A percentile compares a stretch with the other conserved stretches of the same genome.
These are phyloP conservation scores for Lipomyces chichibuensis DNA, from an alignment of 805 yeast species.

Conservation along the genomic window DNA sequence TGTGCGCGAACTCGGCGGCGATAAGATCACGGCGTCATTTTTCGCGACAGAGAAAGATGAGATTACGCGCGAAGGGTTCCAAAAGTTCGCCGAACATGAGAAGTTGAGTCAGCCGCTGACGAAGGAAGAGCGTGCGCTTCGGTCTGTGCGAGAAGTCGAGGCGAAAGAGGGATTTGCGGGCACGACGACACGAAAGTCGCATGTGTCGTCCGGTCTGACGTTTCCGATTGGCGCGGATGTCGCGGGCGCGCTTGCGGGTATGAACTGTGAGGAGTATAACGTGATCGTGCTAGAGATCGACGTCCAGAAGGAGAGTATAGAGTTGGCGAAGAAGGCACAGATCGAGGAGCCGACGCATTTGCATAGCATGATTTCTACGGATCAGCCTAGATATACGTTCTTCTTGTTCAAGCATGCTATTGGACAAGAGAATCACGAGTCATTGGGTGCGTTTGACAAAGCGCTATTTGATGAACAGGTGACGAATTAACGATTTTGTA, in stretches of 20 bases:
- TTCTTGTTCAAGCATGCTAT: slow-evolving; percentile 42
- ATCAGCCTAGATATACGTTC: slow-evolving; percentile 63
- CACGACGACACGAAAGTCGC: slow-evolving; percentile 27
- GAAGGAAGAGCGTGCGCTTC: slow-evolving; percentile 53
- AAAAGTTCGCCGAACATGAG: slow-evolving; percentile 47
- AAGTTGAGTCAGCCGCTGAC: slow-evolving; percentile 55
- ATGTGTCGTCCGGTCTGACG: slow-evolving; percentile 34
- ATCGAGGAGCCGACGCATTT: slow-evolving; percentile 43
- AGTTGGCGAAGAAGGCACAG: slow-evolving; percentile 43
- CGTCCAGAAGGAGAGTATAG: slow-evolving; percentile 52
- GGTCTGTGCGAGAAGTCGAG: slow-evolving; percentile 31
- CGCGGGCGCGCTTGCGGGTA: slow-evolving; percentile 40
- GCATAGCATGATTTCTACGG: slow-evolving; percentile 44
- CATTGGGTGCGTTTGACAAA: slow-evolving; percentile 11
- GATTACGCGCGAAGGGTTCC: slow-evolving; percentile 55
- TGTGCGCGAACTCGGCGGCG: slow-evolving; percentile 69
- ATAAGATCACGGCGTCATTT: slow-evolving; percentile 54
- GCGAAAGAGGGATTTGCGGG: slow-evolving; percentile 32
- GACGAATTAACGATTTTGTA: neutral
- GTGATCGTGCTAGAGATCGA: slow-evolving; percentile 59
- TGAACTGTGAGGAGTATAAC: slow-evolving; percentile 40
- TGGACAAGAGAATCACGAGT: slow-evolving; percentile 46
- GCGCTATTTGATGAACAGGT: neutral
- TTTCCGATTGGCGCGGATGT: slow-evolving; percentile 42
- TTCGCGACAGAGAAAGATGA: slow-evolving; percentile 63